Base-by-base conservation (phyloP, 495 filamentous ascomycete species). In the Aspergillus nidulans region DNA sequence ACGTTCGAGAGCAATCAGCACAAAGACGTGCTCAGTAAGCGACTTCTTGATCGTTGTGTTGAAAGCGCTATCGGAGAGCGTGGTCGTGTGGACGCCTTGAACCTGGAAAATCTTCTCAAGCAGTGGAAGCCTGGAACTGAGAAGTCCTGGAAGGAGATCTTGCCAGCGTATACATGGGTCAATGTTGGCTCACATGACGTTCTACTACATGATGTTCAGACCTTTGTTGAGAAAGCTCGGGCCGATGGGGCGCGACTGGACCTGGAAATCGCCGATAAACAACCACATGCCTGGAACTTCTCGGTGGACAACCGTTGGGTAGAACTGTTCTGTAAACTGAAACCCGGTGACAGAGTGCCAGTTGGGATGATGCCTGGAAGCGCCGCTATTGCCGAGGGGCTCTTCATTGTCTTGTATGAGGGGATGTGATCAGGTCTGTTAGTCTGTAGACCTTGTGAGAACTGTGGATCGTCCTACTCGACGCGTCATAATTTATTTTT, bases 41-140 rank as follows among this genome's bases (percentile, higher is more conserved):
- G 46, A 30, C 46, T 49, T 49, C 46, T 49, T 13, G 46, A 49
- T 7, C 46, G 46, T 9, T 49, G 46, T 19, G 46, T 38, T 15
- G 18, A 38, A 9, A 28, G 26, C 3, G 30, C 15, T 34, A 20
- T 18, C 1, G 46, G 28, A 23, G 46, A 24, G 28, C 28, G 28
- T 23, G 16, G 12, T 13, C 20, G 28, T 18, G 28, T 36, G 16
- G 46, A 49, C 16, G 16, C 26, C 4, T 23, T 49, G 28, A 26
- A 38, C 1, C 23, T 49, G 15, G 30, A 10, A 1, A 18, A 49
- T 49, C 18, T 49, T 20, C 12, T 28, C 6, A 21, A 15, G 10
- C 46, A 18, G 9, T 21, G 46, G 18, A 7, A 30, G 15, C 8
- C 25, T 12, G n/a, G 28, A n/a, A 28, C 9, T 4, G 12, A 13